These are phyloP conservation scores for Candida qinlingensis DNA, from an alignment of 805 yeast genomes.

Conservation along the genomic window DNA sequence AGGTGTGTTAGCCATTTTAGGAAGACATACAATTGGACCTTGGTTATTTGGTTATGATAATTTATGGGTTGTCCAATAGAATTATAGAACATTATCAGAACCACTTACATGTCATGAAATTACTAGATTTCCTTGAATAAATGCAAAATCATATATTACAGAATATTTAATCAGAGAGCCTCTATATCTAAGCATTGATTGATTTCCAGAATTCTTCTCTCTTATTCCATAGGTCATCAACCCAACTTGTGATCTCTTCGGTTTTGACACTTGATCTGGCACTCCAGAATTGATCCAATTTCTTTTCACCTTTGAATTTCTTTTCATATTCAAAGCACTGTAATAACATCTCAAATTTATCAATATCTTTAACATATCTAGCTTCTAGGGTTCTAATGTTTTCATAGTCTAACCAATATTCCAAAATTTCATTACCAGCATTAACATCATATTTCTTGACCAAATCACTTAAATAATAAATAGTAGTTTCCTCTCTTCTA, in stretches of 20 bases:
- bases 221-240: slow-evolving; percentile 49
- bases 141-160: slow-evolving; percentile 4
- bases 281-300: slow-evolving; percentile 63
- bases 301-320: slow-evolving; percentile 47
- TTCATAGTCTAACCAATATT: slow-evolving; percentile 87
- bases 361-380: slow-evolving; percentile 86
- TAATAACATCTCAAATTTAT: slow-evolving; percentile 80
- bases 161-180: not conserved
- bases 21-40: slow-evolving; percentile 82
- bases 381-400: slow-evolving; percentile 79
- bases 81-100: not conserved
- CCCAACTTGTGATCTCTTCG: slow-evolving; percentile 62
- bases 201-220: slow-evolving; percentile 38
- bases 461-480: slow-evolving; percentile 55
- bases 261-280: slow-evolving; percentile 63
- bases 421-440: slow-evolving; percentile 60
- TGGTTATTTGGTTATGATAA: slow-evolving; percentile 89
- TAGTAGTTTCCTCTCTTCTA: slow-evolving; percentile 70
- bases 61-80: slow-evolving; percentile 35
- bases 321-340: slow-evolving; percentile 85
- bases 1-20: slow-evolving; percentile 61
- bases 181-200: not conserved
- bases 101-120: not conserved
- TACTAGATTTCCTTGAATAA: not conserved
- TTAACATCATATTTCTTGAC: slow-evolving; percentile 57